These are phyloP conservation scores for Coleophoma cylindrospora DNA, from an alignment of 2,329 filamentous ascomycete genomes.

Conservation along the genomic window DNA sequence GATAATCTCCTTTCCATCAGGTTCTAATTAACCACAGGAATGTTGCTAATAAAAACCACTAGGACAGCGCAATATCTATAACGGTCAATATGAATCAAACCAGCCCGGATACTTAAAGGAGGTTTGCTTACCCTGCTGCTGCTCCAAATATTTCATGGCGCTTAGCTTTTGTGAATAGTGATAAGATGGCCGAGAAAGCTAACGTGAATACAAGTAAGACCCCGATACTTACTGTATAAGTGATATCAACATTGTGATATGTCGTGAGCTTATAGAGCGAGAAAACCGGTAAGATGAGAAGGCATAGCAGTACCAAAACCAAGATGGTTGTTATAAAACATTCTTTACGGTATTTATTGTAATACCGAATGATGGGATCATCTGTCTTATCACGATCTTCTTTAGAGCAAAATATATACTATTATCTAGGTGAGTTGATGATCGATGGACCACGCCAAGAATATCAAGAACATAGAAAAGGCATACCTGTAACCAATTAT, in stretches of 20 bases:
- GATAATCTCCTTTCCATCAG: no score
- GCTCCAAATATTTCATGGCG: conserved; percentile 16
- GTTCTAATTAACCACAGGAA: background rate
- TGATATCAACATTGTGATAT: background rate
- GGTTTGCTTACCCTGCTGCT: conserved; percentile 13
- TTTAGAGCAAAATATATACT: background rate
- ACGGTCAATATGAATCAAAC: background rate
- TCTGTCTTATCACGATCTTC: background rate
- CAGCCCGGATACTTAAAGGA: background rate
- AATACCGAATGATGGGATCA: conserved; percentile 3
- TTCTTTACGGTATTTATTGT: conserved; percentile 4
- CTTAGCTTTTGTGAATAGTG: conserved; percentile 15
- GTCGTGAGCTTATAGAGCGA: conserved; percentile 1
- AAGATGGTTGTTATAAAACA: background rate
- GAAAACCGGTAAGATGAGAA: conserved; percentile 5
- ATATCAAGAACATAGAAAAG: background rate
- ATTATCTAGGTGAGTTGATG: no score
- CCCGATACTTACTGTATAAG: conserved; percentile 1
- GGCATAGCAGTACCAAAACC: background rate
- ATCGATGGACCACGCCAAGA: no score
- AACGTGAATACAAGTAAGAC: conserved; percentile 14
- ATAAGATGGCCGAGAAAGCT: conserved; percentile 10
- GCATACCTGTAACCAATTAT: conserved; percentile 1
- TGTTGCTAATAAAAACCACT: conserved; percentile 12
- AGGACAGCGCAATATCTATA: conserved; percentile 18